Evolutionary conservation across 768 basidiomycete genomes (phyloP), one percentile per base, ranked within the genome.

Genomic region (Rhodotorula diobovata): DNA sequence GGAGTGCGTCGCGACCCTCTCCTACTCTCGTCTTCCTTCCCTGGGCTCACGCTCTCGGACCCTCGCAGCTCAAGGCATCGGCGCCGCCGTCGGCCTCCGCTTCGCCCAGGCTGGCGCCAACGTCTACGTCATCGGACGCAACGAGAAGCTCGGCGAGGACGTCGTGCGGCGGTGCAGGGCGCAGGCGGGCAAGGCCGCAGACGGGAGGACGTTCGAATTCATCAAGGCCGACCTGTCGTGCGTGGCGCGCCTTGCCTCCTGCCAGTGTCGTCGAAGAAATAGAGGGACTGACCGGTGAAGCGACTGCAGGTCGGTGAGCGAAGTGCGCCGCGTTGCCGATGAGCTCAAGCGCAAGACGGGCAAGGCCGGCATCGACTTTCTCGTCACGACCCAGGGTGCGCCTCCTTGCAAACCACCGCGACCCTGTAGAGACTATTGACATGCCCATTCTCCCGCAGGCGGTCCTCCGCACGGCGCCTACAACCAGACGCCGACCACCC

Each of bases 141-240:
- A 72, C 64, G 55, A 69, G 46, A 25, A 66, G 25, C 39, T 53
- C 7, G 74, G 73, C 9, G 7, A 51, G 4, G 45, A 64, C 20
- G 73, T 76, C 37, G 46, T 78, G 23, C 53, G 72, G 21, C 56
- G 70, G 61, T 56, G 75, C 41, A 65, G 62, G 32, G 28, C 34
- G 9, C 41, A 59, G 25, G 51, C 56, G 4, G 63, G 66, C 5
- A 37, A 46, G 6, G 45, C 15, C 14, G 66, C 32, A 0, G 39
- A 65, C 20, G 63, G 64, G 30, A 70, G 53, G 68, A 61, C 65
- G 46, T 77, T 66, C 67, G 75, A 76, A 59, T 78, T 76, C 65
- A 75, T 78, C 64, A 65, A 75, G 58, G 77, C 77, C 1, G 77
- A 78, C 58, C 57, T 78, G 10, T 76, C 75, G 77, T 76, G 43